Base-by-base conservation (phyloP, 768 basidiomycete genomes). In the Termitomyces titanicus region DNA sequence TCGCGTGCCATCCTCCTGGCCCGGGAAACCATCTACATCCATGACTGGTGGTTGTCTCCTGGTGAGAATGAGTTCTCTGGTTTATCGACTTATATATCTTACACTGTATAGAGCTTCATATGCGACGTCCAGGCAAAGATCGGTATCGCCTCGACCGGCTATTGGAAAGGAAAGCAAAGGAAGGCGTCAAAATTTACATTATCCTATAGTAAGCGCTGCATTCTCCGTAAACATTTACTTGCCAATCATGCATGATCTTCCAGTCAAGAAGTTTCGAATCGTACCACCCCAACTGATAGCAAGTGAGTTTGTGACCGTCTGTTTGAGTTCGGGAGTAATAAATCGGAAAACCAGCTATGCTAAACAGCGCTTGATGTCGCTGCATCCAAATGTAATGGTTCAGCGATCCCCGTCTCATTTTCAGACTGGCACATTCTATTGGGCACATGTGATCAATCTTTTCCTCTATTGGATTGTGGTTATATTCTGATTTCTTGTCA, bases 371-470 rank as follows among this genome's bases (percentile, higher is more conserved):
- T 69, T 99, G 25, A 79, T 80, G 20, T 79, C 77, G 0, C 72
- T 99, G 12, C 96, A 98, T 67, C 84, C 86, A 3, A 98, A 98
- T 70, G 89, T 99, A 51, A 86, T 94, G 84, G 86, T 98, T 2
- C 97, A 99, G 66, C 85, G 97, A 24, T 98, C 96, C 5, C 97
- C 97, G 0, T 96, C 93, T 2, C 97, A 99, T 71, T 94, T 98
- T 70, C 89, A 93, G 67, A 97, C 95, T 0, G 95, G 95, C 12
- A 98, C 94, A 2, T 94, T 96, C 68, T 95, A 97, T 67, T 99
- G 97, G 97, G 95, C 96, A 25, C 97, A 98, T 73, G 94, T 96
- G 65, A 62, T 87, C 72, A n/a, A 33, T 47, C 22, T 55, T 45
- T 51, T 11, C 29, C 47, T 53, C 29, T 18, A n/a, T 25, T 29